A percentile compares a stretch with the other conserved stretches of the same genome.
These are phyloP conservation scores for Oryza punctata DNA, from an alignment of 176 grass and related monocot genomes.

Conservation along the genomic window DNA sequence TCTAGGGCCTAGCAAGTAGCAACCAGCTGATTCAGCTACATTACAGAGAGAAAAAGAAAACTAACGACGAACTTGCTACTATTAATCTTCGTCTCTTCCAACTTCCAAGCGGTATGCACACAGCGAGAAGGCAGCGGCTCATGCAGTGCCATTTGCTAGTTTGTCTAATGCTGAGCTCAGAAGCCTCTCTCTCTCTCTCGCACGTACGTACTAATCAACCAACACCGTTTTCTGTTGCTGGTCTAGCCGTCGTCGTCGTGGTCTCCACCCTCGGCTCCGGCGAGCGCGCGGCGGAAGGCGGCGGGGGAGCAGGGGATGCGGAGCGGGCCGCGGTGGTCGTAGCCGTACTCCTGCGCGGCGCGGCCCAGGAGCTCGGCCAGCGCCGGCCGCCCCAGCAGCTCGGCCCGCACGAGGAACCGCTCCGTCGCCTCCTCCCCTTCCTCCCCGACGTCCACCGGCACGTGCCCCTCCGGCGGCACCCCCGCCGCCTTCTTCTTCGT, in stretches of 20 bases:
- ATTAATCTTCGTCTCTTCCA: not conserved
- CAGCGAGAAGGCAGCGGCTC: not conserved
- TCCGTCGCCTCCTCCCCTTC: slow-evolving; percentile 36
- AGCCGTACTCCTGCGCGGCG: slow-evolving; percentile 89
- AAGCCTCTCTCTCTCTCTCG: not conserved
- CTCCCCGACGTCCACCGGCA: slow-evolving; percentile 60
- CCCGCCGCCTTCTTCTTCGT: not conserved
- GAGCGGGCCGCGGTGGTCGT: slow-evolving; percentile 67
- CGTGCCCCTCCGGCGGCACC: slow-evolving; percentile 66
- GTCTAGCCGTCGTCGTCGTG: slow-evolving; percentile 1
- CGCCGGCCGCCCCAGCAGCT: slow-evolving; percentile 63
- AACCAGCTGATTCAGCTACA: slow-evolving; percentile 16
- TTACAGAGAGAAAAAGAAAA: not conserved
- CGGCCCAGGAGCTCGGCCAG: slow-evolving; percentile 62
- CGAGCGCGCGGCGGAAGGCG: slow-evolving; percentile 62
- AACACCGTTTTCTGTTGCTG: not conserved
- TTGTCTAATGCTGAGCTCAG: not conserved
- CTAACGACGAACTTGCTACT: not conserved
- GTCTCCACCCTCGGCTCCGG: not conserved
- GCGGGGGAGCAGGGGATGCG: slow-evolving; percentile 71
- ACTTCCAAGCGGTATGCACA: slow-evolving; percentile 18
- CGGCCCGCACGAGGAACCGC: slow-evolving; percentile 69
- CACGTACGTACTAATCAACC: no score
- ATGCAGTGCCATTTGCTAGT: not conserved
- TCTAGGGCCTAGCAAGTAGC: not conserved